phyloP scores from a whole-genome alignment of 2,329 filamentous ascomycete species.

The Aureobasidium sp. region DNA sequence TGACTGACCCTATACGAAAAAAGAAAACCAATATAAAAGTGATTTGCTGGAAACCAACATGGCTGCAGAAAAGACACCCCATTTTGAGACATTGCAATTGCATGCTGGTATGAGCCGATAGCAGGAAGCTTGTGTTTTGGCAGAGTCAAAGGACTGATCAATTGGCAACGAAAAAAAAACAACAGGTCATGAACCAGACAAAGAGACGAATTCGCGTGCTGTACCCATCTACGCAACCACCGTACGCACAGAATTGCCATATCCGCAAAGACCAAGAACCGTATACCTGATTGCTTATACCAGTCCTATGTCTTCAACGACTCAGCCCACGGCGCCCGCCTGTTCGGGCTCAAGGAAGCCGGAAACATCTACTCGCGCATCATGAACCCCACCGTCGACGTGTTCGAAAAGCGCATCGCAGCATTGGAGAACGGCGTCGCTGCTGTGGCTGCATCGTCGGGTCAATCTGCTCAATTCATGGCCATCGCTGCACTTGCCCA shows the following conservation, averaged over 20 bases:
- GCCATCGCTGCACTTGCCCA: slow-evolving; percentile 76
- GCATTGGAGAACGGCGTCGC: slow-evolving; percentile 88
- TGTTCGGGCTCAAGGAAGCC: slow-evolving; percentile 94
- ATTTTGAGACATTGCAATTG: slow-evolving; percentile 47
- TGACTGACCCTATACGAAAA: not conserved
- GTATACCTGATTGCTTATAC: not conserved
- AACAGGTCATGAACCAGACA: slow-evolving; percentile 61
- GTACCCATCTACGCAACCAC: slow-evolving; percentile 92
- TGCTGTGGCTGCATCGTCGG: slow-evolving; percentile 76
- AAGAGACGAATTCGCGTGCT: slow-evolving; percentile 76
- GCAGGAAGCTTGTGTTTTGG: no score
- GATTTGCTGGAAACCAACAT: not conserved
- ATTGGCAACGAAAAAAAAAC: no score
- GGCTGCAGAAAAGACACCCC: slow-evolving; percentile 23
- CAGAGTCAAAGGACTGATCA: not conserved
- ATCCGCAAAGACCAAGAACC: not conserved
- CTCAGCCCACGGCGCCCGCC: slow-evolving; percentile 85
- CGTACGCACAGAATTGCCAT: slow-evolving; percentile 42
- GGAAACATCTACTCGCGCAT: slow-evolving; percentile 98
- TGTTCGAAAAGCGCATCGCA: slow-evolving; percentile 95
- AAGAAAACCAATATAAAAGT: no score
- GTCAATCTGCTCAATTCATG: slow-evolving; percentile 90
- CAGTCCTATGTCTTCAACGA: slow-evolving; percentile 92
- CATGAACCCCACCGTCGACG: slow-evolving; percentile 86
- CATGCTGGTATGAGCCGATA: slow-evolving; percentile 36